Evolutionary conservation across 2,329 filamentous ascomycete species (phyloP), one percentile per base, ranked within the genome.

Genomic region (Orbilia blumenaviensis): DNA sequence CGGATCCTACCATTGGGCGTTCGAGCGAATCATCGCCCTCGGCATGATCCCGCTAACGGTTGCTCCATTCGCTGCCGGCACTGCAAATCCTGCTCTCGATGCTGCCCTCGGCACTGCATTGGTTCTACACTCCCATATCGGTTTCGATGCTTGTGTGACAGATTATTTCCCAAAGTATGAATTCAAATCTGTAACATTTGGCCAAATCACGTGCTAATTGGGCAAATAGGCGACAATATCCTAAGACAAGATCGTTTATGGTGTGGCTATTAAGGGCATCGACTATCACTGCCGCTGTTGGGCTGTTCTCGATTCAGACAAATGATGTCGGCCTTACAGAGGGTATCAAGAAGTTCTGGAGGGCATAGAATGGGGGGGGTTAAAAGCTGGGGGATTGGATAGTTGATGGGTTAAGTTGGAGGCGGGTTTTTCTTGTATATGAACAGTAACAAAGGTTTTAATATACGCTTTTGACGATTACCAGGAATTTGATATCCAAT

Each of bases 1-100:
- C 85, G 95, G 95, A 81, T 96, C 92, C 84, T 99, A 98, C 87
- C 95, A 99, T 88, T 99, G 95, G 95, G 92, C 91, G 76, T 97
- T 97, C 82, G 95, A 99, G 87, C 86, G 89, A 54, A 87, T 89
- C 82, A 85, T 98, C 80, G 90, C 93, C 69, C 90, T 89, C 69
- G 91, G 89, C 67, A 89, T 99, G 77, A 86, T 99, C 77, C 96
- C 95, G 60, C 86, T 99, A 79, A 93, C 91, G 78, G 87, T 98
- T 79, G 91, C 93, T 41, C 95, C 95, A 78, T 99, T 99, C 84
- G 94, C 94, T 77, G 90, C 92, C 76, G 94, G 94, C 81, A 92
- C 92, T 41, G 87, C 98, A 79, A 96, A 97, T 88, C 95, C 95
- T 61, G 86, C 91, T 78, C 88, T 91, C 81, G 95, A 99, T 83